Base-by-base conservation (phyloP, 441 rosid species). In the Euphorbia celastroides region DNA sequence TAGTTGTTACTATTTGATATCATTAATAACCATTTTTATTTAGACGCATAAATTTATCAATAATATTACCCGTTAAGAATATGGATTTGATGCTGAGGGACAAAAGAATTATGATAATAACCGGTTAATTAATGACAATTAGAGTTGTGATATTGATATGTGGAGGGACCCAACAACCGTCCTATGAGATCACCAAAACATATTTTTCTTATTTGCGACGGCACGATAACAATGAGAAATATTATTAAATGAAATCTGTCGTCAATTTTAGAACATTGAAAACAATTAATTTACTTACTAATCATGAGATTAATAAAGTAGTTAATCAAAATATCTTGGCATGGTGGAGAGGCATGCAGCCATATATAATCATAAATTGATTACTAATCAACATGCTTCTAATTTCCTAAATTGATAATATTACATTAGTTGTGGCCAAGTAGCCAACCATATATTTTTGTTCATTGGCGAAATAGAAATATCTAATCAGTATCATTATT, bases 181-280 rank as follows among this genome's bases (percentile, higher is more conserved):
- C 93, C 89, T 69, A 78, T 85, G 84, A 83, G 80, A 78, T 84
- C 82, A 83, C 58, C 61, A 44, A 23, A 6, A 19, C 26, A 64
- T n/a, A n/a, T n/a, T 81, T 78, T 78, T 81, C 86, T 80, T 83
- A 83, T 67, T 75, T 74, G 74, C 69, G 79, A 84, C 84, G 82
- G 86, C 87, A 81, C 78, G 82, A 82, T 71, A 70, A 75, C 72
- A 72, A 75, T 71, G 68, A 63, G 57, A 38, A 23, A 7, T 9
- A 7, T 44, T 6, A 7, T 11, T 9, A 0, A 57, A 57, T 5
- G 34, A 27, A 27, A 57, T 55, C 30, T 55, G 31, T 55, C 7
- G 58, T 55, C 58, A 55, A 55, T 23, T 55, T 55, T 5, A 55
- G 58, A 55, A 55, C 26, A 51, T 55, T 55, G 14, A 38, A 34